Base-by-base conservation (phyloP, 2,329 filamentous ascomycete species). In the Atkinsonella texensis region DNA sequence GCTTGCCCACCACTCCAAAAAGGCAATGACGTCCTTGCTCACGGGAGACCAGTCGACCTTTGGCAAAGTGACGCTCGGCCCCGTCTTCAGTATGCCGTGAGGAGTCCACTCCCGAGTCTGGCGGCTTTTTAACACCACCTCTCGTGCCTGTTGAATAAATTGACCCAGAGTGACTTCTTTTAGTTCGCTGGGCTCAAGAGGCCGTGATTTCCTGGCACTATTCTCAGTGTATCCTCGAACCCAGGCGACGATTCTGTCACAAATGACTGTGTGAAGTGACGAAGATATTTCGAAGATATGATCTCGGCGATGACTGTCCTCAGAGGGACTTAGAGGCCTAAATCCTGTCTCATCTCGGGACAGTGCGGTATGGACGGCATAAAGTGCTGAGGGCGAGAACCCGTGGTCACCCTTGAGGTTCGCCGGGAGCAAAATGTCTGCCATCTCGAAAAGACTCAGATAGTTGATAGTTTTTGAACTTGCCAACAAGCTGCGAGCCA, bases 301-400 rank as follows among this genome's bases (percentile, higher is more conserved):
- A 8, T 77, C 64, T 66, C 75, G 60, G 67, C 80, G 62, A 51
- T 68, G 67, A 43, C 61, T 72, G 63, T 62, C 66, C 65, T 75
- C 65, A 66, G 74, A 63, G 55, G 75, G 59, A 65, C 74, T 64
- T 62, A 77, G 55, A 2, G 74, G 70, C 2, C 74, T 72, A 60
- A 89, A 87, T 20, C 60, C 78, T 50, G 81, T 72, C 9, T 83
- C 80, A 53, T 82, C 75, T 41, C 74, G 71, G 23, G 74, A 64
- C 8, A 91, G 63, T 9, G 83, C 76, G 52, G 78, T 78, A 57
- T 89, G 83, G 7, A 89, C 80, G 4, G 87, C 85, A 59, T 88
- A 86, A 5, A 89, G 66, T 9, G 76, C 74, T 31, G 72, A 60
- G 1, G 73, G 56, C 0, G 74, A 67, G 50, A 75, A 74, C 10